Evolutionary conservation across 169 alveolate genomes (phyloP).

Genomic region (Eimeria tenella): DNA sequence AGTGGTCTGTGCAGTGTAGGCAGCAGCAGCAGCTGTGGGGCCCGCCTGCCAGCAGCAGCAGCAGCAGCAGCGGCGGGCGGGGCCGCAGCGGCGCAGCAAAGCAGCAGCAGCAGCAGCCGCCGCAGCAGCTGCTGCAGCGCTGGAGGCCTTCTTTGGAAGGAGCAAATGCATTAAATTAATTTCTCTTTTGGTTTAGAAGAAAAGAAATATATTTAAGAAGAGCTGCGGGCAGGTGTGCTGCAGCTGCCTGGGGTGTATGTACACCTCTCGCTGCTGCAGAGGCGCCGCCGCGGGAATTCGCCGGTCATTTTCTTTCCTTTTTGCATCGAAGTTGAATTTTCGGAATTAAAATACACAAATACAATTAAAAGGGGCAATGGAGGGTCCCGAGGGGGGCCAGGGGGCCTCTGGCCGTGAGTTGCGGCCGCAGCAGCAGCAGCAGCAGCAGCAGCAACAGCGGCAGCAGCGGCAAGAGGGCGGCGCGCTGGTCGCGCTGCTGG

Average conservation of each 20-base stretch:
- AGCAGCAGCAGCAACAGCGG: conserved; percentile 15
- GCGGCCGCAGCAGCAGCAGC: conserved; percentile 27
- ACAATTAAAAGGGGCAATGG: neutral
- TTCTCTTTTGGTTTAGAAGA: neutral
- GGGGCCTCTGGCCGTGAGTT: neutral
- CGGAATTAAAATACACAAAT: neutral
- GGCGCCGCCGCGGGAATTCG: neutral
- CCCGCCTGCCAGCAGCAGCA: conserved; percentile 30
- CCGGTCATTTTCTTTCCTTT: neutral
- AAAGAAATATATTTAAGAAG: too few species aligned
- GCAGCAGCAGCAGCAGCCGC: conserved; percentile 22
- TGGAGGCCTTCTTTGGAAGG: neutral
- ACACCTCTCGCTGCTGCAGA: neutral
- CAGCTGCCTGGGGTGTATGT: neutral
- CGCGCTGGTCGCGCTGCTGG: neutral
- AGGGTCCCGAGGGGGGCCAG: neutral
- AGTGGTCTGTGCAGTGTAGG: neutral
- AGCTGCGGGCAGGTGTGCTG: neutral
- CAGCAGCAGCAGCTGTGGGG: conserved; percentile 29
- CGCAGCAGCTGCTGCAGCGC: conserved; percentile 5
- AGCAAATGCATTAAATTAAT: neutral
- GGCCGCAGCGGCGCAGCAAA: conserved; percentile 29
- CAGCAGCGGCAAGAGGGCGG: neutral
- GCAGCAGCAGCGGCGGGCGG: conserved; percentile 40
- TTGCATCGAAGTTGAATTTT: neutral